A percentile compares a stretch with the other conserved stretches of the same genome.
Conservation (phyloP, 495 filamentous ascomycete species). For the Penicillium robsamsonii region DNA sequence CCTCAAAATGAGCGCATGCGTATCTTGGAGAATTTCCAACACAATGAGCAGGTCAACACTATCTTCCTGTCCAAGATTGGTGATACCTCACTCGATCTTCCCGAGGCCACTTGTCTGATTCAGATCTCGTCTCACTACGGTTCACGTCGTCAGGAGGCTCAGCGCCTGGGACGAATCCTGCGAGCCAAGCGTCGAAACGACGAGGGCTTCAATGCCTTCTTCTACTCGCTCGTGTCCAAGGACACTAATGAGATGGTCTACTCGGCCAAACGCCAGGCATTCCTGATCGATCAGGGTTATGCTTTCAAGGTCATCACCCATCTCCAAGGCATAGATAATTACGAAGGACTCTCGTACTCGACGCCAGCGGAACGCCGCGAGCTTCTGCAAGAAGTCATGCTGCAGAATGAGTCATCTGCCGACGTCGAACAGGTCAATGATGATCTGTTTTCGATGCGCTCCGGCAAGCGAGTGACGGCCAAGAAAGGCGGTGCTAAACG, state of each 20-base stretch:
- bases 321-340: constrained; percentile 83
- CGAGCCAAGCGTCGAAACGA: constrained; percentile 95
- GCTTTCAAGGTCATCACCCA: constrained; percentile 99
- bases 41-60: constrained; percentile 89
- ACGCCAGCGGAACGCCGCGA: constrained; percentile 82
- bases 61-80: constrained; percentile 98
- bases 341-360: constrained; percentile 75
- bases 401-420: constrained; percentile 78
- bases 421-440: constrained; percentile 78
- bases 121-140: constrained; percentile 99
- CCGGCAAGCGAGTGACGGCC: constrained; percentile 36
- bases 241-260: constrained; percentile 99
- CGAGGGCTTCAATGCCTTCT: constrained; percentile 99
- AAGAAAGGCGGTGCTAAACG: constrained; percentile 61
- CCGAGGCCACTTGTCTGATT: constrained; percentile 95
- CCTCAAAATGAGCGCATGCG: constrained; percentile 80
- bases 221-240: constrained; percentile 95
- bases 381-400: constrained; percentile 85
- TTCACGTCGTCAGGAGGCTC: constrained; percentile 94
- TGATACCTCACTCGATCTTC: constrained; percentile 93
- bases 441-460: constrained; percentile 72
- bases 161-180: constrained; percentile 91
- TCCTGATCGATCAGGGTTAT: constrained; percentile 97
- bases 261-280: constrained; percentile 94
- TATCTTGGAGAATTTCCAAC: constrained; percentile 95